Evolutionary conservation across 768 basidiomycete species (phyloP), one percentile per base, ranked within the genome.

Genomic region (Rhodotorula babjevae): DNA sequence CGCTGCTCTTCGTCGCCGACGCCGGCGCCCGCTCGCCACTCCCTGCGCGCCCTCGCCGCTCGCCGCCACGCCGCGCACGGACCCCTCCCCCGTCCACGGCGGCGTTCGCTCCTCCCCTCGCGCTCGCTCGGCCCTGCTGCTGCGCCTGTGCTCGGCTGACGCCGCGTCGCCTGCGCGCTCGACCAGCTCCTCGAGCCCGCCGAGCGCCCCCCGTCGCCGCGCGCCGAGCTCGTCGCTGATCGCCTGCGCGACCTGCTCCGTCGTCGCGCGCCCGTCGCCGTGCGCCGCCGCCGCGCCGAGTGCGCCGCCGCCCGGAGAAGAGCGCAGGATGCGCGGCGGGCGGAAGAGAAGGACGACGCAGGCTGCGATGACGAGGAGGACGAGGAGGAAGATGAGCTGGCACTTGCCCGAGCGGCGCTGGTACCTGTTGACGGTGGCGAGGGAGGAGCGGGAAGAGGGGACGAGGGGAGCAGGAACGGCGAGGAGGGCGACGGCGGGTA

Each of bases 371-470:
- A 98, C 94, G 79, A 95, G 86, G 50, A 99, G 85, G 60, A 97
- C 73, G 53, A 99, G 86, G 60, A 98, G 85, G 80, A 98, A 90
- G 68, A 99, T 98, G 81, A 93, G 92, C 80, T 90, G 89, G 82
- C 95, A 86, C 79, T 92, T 86, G 55, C 95, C 93, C 4, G 94
- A 93, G 79, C 90, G 93, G 79, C 89, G 89, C 83, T 99, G 96
- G 82, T 97, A 95, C 75, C 92, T 93, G 80, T 61, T 3, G 29
- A 27, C 21, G n/a, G 25, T 14, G 18, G 27, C 27, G 29, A 6
- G 27, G n/a, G 23, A 63, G 58, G 49, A 65, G 57, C 47, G 50
- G 25, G 36, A 33, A 64, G n/a, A 9, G 18, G 3, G 19, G 14
- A 46, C 3, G 44, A 46, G 44, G 18, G 44, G 14, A 15, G 44